A percentile compares a stretch with the other conserved stretches of the same genome.
Evolutionary conservation across 2,329 filamentous ascomycete genomes (phyloP).

Genomic region (Kalmusia sp.): DNA sequence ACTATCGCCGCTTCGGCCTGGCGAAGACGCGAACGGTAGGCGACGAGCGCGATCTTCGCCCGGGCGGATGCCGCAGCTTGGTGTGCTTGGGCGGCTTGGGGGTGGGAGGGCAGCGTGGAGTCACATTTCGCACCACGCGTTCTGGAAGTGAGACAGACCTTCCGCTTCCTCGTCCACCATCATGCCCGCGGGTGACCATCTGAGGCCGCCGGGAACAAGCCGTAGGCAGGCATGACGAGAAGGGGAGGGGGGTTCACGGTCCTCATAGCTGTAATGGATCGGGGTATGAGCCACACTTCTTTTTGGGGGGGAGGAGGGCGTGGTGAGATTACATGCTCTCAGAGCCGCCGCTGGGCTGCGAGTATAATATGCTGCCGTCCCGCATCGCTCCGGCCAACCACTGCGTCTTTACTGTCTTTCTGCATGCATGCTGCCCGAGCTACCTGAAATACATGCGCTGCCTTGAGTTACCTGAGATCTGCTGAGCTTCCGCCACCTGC

Average conservation of each 20-base stretch:
- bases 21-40: constrained; percentile 3
- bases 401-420: background rate
- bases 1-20: background rate
- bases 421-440: background rate
- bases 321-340: constrained; percentile 1
- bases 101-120: constrained; percentile 35
- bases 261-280: constrained; percentile 12
- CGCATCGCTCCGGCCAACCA: constrained; percentile 22
- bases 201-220: constrained; percentile 32
- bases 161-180: constrained; percentile 10
- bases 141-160: constrained; percentile 27
- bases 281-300: constrained; percentile 19
- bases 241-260: no score
- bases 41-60: constrained; percentile 6
- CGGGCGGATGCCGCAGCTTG: no score
- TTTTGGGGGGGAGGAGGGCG: background rate
- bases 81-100: background rate
- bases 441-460: background rate
- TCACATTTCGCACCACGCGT: constrained; percentile 33
- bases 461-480: no score
- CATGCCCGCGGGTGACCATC: constrained; percentile 34
- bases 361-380: constrained; percentile 17
- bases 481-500: background rate
- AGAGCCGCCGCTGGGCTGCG: constrained; percentile 18
- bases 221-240: constrained; percentile 22